These are phyloP conservation scores for Zygosaccharomyces rouxii DNA, from an alignment of 805 yeast genomes.

Conservation along the genomic window DNA sequence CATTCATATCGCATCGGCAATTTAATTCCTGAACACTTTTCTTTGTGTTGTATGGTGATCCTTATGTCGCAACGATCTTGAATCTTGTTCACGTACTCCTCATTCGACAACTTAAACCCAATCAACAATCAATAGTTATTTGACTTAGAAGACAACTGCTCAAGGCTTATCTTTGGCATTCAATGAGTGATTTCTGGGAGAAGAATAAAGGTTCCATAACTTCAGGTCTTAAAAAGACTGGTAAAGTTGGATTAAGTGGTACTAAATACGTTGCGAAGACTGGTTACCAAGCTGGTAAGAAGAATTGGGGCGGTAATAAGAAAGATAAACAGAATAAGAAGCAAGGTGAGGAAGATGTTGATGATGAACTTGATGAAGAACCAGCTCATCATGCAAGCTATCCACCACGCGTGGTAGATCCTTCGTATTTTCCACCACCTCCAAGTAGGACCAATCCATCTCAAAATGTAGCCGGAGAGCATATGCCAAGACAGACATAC, in stretches of 20 bases:
- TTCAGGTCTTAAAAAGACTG: conserved; percentile 36
- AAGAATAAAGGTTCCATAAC: conserved; percentile 39
- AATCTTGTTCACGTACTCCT: neutral
- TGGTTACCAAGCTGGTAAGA: conserved; percentile 40
- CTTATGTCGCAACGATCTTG: neutral
- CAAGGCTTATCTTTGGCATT: neutral
- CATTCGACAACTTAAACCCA: neutral
- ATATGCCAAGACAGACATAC: conserved; percentile 1
- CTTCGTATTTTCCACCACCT: conserved; percentile 37
- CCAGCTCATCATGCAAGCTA: neutral
- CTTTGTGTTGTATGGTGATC: neutral
- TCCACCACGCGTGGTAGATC: conserved; percentile 4
- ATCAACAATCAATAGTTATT: neutral
- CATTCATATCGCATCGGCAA: conserved; percentile 12
- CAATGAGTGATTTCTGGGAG: conserved; percentile 40
- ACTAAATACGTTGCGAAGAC: conserved; percentile 40
- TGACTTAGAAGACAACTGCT: neutral
- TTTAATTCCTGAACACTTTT: neutral
- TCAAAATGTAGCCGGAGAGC: neutral
- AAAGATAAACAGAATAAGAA: conserved; percentile 10
- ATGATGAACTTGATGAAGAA: conserved; percentile 19
- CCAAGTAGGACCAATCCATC: conserved; percentile 20
- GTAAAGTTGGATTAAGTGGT: conserved; percentile 37
- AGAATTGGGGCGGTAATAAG: conserved; percentile 26
- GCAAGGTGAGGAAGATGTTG: conserved; percentile 7